phyloP scores from a whole-genome alignment of 2,329 filamentous ascomycete genomes.

The Ophiostoma ips region DNA sequence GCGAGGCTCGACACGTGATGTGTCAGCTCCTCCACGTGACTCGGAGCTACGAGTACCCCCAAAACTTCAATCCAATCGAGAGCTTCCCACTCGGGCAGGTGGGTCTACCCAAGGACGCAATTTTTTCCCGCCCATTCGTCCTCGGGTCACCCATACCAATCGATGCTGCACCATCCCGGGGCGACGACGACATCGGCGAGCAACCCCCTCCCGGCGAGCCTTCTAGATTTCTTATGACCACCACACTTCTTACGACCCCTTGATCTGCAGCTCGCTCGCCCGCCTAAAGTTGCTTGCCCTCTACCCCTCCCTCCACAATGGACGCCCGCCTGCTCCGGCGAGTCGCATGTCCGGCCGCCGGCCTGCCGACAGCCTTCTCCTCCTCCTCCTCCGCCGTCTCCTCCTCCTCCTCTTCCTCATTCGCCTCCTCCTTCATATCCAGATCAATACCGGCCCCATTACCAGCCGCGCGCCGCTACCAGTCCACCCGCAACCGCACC shows the following conservation, averaged over 20 bases:
- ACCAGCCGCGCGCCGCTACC: slow-evolving; percentile 24
- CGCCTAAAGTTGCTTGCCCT: neutral
- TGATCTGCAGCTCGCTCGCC: neutral
- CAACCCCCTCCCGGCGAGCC: neutral
- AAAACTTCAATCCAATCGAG: neutral
- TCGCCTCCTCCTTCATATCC: neutral
- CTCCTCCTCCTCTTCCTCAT: neutral
- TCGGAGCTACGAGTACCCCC: neutral
- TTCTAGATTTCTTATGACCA: no score
- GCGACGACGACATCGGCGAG: neutral
- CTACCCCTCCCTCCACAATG: neutral
- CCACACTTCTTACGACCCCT: no score
- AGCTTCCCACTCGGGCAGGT: neutral
- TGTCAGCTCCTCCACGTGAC: neutral
- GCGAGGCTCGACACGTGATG: neutral
- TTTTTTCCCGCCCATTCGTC: no score
- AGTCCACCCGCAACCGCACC: slow-evolving; percentile 37
- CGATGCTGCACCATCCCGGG: neutral
- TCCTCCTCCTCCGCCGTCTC: neutral
- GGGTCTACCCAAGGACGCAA: neutral
- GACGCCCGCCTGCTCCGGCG: slow-evolving; percentile 10
- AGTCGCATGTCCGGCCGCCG: slow-evolving; percentile 7
- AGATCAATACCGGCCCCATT: slow-evolving; percentile 1
- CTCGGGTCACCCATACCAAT: no score
- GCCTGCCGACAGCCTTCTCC: neutral